Evolutionary conservation across 2,329 filamentous ascomycete genomes (phyloP).

Genomic region (Trichoderma polysporum): DNA sequence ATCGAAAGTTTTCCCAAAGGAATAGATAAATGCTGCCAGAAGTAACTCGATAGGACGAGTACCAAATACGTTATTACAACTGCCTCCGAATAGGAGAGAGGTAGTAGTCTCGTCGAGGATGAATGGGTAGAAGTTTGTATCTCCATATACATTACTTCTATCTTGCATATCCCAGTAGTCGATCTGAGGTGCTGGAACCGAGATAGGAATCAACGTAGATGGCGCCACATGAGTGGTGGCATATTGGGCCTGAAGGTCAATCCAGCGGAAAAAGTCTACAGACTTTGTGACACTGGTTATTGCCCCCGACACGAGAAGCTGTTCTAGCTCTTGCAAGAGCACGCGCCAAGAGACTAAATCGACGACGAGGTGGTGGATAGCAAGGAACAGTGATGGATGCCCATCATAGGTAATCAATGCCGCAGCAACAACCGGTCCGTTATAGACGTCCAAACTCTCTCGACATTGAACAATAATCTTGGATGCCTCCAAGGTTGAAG

Average conservation of each 20-base stretch:
- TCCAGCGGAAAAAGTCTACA: not conserved
- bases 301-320: not conserved
- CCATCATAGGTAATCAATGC: not conserved
- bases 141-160: not conserved
- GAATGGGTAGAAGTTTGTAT: not conserved
- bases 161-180: not conserved
- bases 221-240: not conserved
- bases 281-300: not conserved
- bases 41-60: constrained; percentile 22
- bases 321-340: constrained; percentile 22
- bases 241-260: not conserved
- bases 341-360: constrained; percentile 25
- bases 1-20: constrained; percentile 29
- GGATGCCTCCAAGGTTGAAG: not conserved
- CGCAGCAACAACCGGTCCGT: constrained; percentile 6
- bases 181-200: not conserved
- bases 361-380: constrained; percentile 22
- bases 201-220: not conserved
- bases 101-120: not conserved
- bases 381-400: not conserved
- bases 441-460: not conserved
- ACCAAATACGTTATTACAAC: not conserved
- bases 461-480: not conserved
- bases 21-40: constrained; percentile 28
- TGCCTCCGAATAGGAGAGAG: not conserved